Percentiles rank a stretch among this genome's conserved stretches.
Evolutionary conservation across 768 basidiomycete genomes (phyloP).

Genomic region (Suillus plorans): DNA sequence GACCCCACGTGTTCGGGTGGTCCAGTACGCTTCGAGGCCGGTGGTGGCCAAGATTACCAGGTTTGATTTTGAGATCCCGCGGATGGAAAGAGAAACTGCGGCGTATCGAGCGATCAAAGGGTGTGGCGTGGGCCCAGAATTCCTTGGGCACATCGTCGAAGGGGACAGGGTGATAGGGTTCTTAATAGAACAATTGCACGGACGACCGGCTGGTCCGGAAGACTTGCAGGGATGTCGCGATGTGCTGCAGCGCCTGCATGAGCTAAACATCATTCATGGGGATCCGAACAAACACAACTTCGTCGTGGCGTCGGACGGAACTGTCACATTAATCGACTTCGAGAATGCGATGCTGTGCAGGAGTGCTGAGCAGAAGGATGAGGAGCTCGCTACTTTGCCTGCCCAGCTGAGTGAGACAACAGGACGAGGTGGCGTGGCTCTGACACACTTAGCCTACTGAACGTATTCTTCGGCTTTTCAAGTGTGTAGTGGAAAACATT

Average conservation of each 20-base stretch:
- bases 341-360: background rate
- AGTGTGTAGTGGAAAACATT: no score
- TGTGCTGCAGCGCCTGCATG: background rate
- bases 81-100: background rate
- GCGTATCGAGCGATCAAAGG: background rate
- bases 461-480: no score
- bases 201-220: background rate
- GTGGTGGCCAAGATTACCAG: background rate
- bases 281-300: background rate
- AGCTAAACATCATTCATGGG: background rate
- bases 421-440: background rate
- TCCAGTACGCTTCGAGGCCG: background rate
- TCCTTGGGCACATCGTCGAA: background rate
- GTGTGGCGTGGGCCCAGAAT: background rate
- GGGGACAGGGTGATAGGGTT: background rate
- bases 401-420: background rate
- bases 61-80: background rate
- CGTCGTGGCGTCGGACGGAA: background rate
- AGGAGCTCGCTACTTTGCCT: background rate
- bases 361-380: background rate
- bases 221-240: background rate
- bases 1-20: background rate
- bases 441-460: no score
- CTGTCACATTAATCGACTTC: background rate
- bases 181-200: background rate